phyloP scores from a whole-genome alignment of 164 flowering plant genomes.

The Vitis cinerea region DNA sequence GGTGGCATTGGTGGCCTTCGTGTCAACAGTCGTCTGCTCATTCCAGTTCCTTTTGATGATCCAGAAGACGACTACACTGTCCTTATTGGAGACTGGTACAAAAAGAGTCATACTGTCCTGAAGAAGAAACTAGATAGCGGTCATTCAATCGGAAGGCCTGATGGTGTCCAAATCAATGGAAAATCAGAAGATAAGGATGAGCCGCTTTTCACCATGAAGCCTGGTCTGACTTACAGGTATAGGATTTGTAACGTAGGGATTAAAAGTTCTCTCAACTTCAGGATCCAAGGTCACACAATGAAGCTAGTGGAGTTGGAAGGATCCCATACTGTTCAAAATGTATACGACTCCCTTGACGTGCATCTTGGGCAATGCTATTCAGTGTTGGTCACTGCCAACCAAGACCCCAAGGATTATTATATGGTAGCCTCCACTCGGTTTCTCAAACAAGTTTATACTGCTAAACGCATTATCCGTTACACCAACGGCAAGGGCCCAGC shows the following conservation, averaged over 20 bases:
- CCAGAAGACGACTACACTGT: slow-evolving; percentile 60
- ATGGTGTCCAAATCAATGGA: slow-evolving; percentile 54
- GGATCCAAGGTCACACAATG: slow-evolving; percentile 56
- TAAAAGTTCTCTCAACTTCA: slow-evolving; percentile 48
- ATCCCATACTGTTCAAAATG: slow-evolving; percentile 54
- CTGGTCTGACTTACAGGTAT: slow-evolving; percentile 55
- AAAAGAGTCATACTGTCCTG: slow-evolving; percentile 34
- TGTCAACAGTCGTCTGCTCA: slow-evolving; percentile 46
- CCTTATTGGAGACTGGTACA: slow-evolving; percentile 58
- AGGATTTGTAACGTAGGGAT: slow-evolving; percentile 59
- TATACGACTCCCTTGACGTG: slow-evolving; percentile 51
- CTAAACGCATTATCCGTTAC: slow-evolving; percentile 45
- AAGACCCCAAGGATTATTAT: slow-evolving; percentile 51
- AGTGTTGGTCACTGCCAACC: slow-evolving; percentile 45
- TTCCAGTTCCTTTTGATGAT: slow-evolving; percentile 52
- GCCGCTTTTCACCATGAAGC: slow-evolving; percentile 48
- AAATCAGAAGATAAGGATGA: slow-evolving; percentile 31
- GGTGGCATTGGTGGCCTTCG: slow-evolving; percentile 66
- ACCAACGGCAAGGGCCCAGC: slow-evolving; percentile 31
- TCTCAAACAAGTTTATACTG: slow-evolving; percentile 23
- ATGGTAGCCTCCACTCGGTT: slow-evolving; percentile 57
- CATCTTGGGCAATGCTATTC: slow-evolving; percentile 61
- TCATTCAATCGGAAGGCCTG: slow-evolving; percentile 37
- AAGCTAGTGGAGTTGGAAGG: slow-evolving; percentile 65
- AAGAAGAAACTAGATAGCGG: slow-evolving; percentile 32